Percentiles rank a stretch among this genome's conserved stretches.
Evolutionary conservation across 1,139 yeast genomes (phyloP).

Genomic region (Blastobotrys apis): DNA sequence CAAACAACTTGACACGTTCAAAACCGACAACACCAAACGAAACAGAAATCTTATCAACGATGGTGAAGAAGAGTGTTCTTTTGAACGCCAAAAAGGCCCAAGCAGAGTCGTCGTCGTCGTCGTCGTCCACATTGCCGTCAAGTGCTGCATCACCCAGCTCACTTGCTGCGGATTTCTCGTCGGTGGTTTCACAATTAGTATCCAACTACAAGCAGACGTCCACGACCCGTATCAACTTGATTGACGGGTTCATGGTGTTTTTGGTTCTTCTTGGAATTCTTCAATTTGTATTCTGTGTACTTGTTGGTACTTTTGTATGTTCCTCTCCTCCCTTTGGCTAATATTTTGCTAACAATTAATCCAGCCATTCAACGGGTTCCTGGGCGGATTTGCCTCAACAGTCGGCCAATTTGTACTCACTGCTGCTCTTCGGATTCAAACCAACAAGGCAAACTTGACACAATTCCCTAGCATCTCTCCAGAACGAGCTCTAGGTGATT

Average conservation of each 20-base stretch:
- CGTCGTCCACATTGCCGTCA: neutral
- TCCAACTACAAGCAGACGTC: constrained; percentile 23
- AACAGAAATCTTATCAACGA: too few relatives aligned
- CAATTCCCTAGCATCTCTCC: constrained; percentile 58
- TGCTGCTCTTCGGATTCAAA: constrained; percentile 62
- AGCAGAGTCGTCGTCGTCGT: neutral
- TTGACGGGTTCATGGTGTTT: constrained; percentile 73
- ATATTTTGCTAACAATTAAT: neutral
- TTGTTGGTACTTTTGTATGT: constrained; percentile 70
- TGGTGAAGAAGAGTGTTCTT: too few relatives aligned
- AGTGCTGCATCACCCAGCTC: neutral
- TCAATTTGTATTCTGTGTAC: constrained; percentile 70
- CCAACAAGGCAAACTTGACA: constrained; percentile 39
- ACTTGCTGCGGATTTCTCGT: constrained; percentile 15
- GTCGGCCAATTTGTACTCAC: constrained; percentile 95
- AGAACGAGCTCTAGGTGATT: constrained; percentile 86
- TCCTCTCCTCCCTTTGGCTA: neutral
- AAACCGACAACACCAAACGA: too few relatives aligned
- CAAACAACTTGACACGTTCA: too few relatives aligned
- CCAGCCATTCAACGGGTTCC: constrained; percentile 91
- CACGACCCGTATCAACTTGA: constrained; percentile 44
- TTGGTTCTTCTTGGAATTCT: constrained; percentile 68
- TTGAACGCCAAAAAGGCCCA: too few relatives aligned
- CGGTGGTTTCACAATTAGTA: constrained; percentile 21
- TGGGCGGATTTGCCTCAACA: constrained; percentile 87